Evolutionary conservation across 2,329 filamentous ascomycete species (phyloP).

Genomic region (Alternaria angustiovoidea): DNA sequence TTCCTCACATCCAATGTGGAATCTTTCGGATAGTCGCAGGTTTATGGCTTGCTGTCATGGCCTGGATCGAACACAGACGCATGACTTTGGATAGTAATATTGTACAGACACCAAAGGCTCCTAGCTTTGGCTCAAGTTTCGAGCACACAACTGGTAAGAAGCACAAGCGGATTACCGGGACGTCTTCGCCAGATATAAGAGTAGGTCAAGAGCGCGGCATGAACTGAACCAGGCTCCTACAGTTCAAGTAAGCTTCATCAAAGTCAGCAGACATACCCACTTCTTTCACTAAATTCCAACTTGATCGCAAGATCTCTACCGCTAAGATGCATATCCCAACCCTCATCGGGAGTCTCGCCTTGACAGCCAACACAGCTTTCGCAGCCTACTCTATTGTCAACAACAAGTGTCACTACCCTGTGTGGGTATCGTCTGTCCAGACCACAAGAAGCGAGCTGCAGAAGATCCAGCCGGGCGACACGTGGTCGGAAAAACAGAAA

Average conservation of each 20-base stretch:
- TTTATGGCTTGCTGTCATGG: conserved; percentile 12
- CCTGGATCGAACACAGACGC: conserved; percentile 9
- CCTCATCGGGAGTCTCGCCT: conserved; percentile 22
- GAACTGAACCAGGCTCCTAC: conserved; percentile 2
- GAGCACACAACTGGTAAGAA: conserved; percentile 3
- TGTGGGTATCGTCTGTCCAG: conserved; percentile 35
- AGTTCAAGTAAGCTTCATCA: neutral
- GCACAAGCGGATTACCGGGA: neutral
- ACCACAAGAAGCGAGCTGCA: conserved; percentile 1
- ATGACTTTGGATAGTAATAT: conserved; percentile 24
- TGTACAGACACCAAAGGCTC: conserved; percentile 20
- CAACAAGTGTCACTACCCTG: conserved; percentile 37
- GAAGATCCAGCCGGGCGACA: conserved; percentile 9
- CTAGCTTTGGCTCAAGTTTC: neutral
- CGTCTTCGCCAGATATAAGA: conserved; percentile 20
- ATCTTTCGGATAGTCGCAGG: conserved; percentile 9
- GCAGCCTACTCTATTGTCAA: conserved; percentile 26
- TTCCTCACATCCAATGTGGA: neutral
- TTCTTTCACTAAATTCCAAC: neutral
- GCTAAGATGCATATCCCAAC: conserved; percentile 28
- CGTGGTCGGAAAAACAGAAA: conserved; percentile 26
- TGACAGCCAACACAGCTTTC: conserved; percentile 21
- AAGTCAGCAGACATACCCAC: neutral
- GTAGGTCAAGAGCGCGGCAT: neutral
- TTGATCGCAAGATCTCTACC: neutral